Percentiles rank a stretch among this genome's conserved stretches.
phyloP scores from a whole-genome alignment of 345 rosid genomes.

The Eucalyptus coolabah region DNA sequence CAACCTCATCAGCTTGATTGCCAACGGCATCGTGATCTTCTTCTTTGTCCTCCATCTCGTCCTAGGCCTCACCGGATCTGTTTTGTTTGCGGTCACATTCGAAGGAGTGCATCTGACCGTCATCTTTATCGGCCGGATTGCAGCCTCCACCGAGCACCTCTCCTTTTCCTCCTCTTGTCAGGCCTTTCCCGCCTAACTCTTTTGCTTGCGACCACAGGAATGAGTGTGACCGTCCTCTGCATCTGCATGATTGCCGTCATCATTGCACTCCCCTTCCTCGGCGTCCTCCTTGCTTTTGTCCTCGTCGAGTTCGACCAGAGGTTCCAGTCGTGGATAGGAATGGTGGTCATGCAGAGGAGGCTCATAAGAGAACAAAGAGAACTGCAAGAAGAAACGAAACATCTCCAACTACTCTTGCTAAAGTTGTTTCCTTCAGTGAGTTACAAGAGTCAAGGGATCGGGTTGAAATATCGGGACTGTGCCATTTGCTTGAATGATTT shows the following conservation, averaged over 20 bases:
- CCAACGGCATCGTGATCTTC: not conserved
- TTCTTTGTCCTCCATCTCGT: not conserved
- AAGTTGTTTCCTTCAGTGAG: not conserved
- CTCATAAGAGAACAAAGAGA: not conserved
- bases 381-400: not conserved
- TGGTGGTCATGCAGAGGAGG: not conserved
- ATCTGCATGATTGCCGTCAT: not conserved
- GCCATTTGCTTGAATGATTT: not conserved
- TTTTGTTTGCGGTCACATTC: not conserved
- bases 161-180: not conserved
- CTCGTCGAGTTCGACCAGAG: not conserved
- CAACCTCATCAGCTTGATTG: not conserved
- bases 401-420: not conserved
- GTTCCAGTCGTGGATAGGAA: not conserved
- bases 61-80: not conserved
- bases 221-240: not conserved
- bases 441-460: not conserved
- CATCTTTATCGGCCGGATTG: not conserved
- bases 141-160: not conserved
- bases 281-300: not conserved
- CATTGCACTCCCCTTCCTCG: not conserved
- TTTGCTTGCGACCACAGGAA: not conserved
- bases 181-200: not conserved
- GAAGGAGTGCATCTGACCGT: not conserved
- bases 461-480: not conserved